Evolutionary conservation across 2,329 filamentous ascomycete genomes (phyloP).

Genomic region (Aspergillus sojae): DNA sequence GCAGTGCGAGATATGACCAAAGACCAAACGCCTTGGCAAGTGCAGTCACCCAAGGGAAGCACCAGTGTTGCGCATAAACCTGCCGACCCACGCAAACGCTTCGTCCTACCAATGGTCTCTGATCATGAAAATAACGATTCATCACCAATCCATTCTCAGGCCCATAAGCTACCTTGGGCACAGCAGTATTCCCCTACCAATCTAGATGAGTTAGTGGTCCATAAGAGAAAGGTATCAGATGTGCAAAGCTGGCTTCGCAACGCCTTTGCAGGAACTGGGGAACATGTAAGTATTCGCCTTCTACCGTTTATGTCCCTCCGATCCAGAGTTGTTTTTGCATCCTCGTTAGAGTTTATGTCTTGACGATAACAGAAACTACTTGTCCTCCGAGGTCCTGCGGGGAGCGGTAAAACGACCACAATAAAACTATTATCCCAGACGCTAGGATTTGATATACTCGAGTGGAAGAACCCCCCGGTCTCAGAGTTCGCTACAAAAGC

Average conservation of each 20-base stretch:
- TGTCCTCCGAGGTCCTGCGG: slow-evolving; percentile 85
- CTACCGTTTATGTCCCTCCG: slow-evolving; percentile 3
- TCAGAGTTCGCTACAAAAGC: slow-evolving; percentile 62
- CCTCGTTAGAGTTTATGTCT: not conserved
- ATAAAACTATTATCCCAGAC: slow-evolving; percentile 74
- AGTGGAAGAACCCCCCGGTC: slow-evolving; percentile 85
- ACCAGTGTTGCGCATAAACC: slow-evolving; percentile 6
- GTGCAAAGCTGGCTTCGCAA: slow-evolving; percentile 81
- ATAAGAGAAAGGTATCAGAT: slow-evolving; percentile 90
- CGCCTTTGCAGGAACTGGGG: slow-evolving; percentile 63
- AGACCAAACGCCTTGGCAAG: not conserved
- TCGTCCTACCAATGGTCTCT: slow-evolving; percentile 25
- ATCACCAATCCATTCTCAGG: slow-evolving; percentile 15
- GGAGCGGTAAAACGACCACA: slow-evolving; percentile 90
- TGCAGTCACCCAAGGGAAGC: slow-evolving; percentile 13
- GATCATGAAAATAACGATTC: not conserved
- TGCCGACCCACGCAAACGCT: slow-evolving; percentile 27
- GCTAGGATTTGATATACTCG: slow-evolving; percentile 75
- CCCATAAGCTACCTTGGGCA: slow-evolving; percentile 76
- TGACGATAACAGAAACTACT: slow-evolving; percentile 66
- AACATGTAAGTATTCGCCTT: slow-evolving; percentile 34
- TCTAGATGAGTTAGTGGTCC: slow-evolving; percentile 84
- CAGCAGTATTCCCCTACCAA: slow-evolving; percentile 77
- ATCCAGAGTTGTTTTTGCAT: not conserved
- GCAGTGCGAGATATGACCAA: slow-evolving; percentile 1